Evolutionary conservation across 2,329 filamentous ascomycete species (phyloP), one percentile per base, ranked within the genome.

Genomic region (Neonectria hederae): DNA sequence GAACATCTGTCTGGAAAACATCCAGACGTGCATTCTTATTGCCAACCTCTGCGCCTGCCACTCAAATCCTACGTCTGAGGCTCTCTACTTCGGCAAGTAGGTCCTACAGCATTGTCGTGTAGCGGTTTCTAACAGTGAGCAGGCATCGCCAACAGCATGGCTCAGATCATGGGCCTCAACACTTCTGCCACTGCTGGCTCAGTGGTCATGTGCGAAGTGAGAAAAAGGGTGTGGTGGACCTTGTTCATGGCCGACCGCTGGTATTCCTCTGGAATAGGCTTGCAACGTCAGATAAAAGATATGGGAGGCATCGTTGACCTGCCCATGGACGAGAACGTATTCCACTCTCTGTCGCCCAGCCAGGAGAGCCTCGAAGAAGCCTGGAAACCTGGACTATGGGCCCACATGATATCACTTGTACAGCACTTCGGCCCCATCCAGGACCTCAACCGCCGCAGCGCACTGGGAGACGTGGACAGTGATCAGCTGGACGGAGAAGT

Each of bases 321-420:
- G 2, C 68, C 69, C 3, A 76, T 79, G 68, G 63, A 75, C 22
- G 77, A 79, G 35, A 57, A 43, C 5, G 38, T 64, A 3, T 77
- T 77, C 22, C 66, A 68, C 5, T 64, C 55, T 5, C 54, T 72
- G 4, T 26, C 30, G 8, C 56, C 55, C 3, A 51, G 63, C 17
- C 42, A 69, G 21, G 11, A 28, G 22, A 17, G 22, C 22, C 22
- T 32, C 13, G 30, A 24, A 28, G 24, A 14, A n/a, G 4, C 24
- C 14, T 75, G 57, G 67, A 70, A 63, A 17, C 69, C 68, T 0
- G 77, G 78, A 1, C 64, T 80, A 8, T 80, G 78, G 78, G 75
- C 72, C 0, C 70, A 79, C 11, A 78, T 78, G 71, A 68, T 77
- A 10, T 69, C 65, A 2, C 71, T 81, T 67, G 75, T 72, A 8